Conservation (phyloP, 2,329 filamentous ascomycete species). For the Fusarium tanahbumbuense region DNA sequence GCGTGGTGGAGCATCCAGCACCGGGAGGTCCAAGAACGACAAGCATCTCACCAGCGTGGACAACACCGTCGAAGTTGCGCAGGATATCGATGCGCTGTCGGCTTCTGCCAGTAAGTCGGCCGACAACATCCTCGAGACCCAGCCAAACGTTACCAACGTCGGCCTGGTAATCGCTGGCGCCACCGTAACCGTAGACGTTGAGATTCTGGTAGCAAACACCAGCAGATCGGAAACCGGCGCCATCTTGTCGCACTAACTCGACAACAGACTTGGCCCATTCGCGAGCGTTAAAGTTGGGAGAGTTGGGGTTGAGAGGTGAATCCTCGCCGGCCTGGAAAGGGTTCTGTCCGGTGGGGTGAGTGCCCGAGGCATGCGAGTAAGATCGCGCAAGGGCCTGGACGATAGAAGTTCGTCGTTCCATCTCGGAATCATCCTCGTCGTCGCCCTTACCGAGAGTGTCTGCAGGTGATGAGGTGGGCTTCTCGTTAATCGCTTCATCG, state of each 20-base stretch:
- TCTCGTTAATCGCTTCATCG: slow-evolving; percentile 43
- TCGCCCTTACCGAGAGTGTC: slow-evolving; percentile 49
- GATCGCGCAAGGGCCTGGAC: slow-evolving; percentile 68
- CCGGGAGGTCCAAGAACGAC: slow-evolving; percentile 79
- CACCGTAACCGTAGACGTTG: slow-evolving; percentile 75
- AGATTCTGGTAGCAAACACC: slow-evolving; percentile 76
- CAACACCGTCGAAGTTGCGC: slow-evolving; percentile 73
- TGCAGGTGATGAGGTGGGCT: slow-evolving; percentile 44
- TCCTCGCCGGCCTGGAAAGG: slow-evolving; percentile 62
- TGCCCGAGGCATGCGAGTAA: slow-evolving; percentile 63
- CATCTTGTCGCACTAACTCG: slow-evolving; percentile 63
- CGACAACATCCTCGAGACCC: slow-evolving; percentile 57
- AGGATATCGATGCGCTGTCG: slow-evolving; percentile 74
- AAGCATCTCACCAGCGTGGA: slow-evolving; percentile 79
- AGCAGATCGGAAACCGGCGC: slow-evolving; percentile 67
- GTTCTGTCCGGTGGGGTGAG: slow-evolving; percentile 53
- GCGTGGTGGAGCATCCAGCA: slow-evolving; percentile 83
- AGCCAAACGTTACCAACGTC: slow-evolving; percentile 72
- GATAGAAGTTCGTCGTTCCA: slow-evolving; percentile 62
- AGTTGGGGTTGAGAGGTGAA: slow-evolving; percentile 66
- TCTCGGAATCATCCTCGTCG: slow-evolving; percentile 53
- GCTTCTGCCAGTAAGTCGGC: slow-evolving; percentile 63
- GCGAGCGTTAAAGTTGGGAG: slow-evolving; percentile 64
- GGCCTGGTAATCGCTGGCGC: slow-evolving; percentile 77
- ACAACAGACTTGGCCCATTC: slow-evolving; percentile 72